These are phyloP conservation scores for Tilletia indica DNA, from an alignment of 1,284 basidiomycete species.

Conservation along the genomic window DNA sequence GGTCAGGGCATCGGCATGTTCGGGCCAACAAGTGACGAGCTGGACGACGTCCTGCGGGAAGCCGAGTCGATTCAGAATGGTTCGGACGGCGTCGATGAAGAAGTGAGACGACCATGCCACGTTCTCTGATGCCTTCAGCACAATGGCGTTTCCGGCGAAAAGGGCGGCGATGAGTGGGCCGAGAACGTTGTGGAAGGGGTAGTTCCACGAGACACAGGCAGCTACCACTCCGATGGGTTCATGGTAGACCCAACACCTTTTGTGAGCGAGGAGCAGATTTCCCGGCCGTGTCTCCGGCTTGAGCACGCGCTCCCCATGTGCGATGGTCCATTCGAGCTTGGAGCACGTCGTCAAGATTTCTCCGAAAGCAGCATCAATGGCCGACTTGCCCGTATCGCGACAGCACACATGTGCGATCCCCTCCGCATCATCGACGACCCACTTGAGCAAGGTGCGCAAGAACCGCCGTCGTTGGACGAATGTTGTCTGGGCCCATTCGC, in stretches of 20 bases:
- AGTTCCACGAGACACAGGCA: constrained; percentile 83
- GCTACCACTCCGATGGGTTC: constrained; percentile 91
- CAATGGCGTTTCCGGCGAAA: constrained; percentile 83
- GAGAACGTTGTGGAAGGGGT: constrained; percentile 79
- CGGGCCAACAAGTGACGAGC: constrained; percentile 78
- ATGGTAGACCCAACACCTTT: constrained; percentile 72
- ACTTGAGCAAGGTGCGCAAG: constrained; percentile 78
- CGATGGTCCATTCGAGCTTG: constrained; percentile 50
- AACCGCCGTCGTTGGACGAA: constrained; percentile 77
- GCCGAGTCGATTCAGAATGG: constrained; percentile 65
- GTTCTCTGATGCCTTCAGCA: constrained; percentile 72
- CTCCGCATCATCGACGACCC: constrained; percentile 85
- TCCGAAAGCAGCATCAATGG: constrained; percentile 61
- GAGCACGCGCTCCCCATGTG: constrained; percentile 38
- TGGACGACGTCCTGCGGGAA: constrained; percentile 66
- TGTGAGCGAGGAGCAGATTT: constrained; percentile 80
- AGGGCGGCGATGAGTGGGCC: constrained; percentile 86
- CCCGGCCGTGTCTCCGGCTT: constrained; percentile 54
- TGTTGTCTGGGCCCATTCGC: constrained; percentile 68
- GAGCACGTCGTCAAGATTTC: constrained; percentile 48
- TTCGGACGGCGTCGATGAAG: constrained; percentile 63
- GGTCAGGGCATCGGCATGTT: constrained; percentile 78
- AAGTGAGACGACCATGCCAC: constrained; percentile 47
- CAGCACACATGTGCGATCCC: constrained; percentile 82
- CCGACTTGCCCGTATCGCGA: constrained; percentile 94